These are phyloP conservation scores for Plasmodium vivax DNA, from an alignment of 169 alveolate genomes.

Conservation along the genomic window DNA sequence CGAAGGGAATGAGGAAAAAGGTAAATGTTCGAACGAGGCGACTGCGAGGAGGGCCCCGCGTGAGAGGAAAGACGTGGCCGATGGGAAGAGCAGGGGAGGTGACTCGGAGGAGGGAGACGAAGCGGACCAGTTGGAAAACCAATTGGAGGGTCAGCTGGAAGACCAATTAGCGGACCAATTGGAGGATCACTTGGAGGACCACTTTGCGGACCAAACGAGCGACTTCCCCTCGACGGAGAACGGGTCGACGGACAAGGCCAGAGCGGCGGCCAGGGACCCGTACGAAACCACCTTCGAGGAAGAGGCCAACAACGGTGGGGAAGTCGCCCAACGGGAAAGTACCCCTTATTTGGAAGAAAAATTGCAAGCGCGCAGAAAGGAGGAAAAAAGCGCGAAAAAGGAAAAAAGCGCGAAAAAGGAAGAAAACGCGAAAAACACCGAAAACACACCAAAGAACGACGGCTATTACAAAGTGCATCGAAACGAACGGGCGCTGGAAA, in stretches of 20 bases:
- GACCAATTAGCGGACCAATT: no score
- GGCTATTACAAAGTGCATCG: slow-evolving; percentile 31
- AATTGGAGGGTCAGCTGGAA: no score
- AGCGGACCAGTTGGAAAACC: background rate
- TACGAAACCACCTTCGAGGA: background rate
- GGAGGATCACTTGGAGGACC: background rate
- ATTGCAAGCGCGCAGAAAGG: background rate
- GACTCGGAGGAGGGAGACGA: background rate
- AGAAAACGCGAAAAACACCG: no score
- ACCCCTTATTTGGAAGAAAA: background rate
- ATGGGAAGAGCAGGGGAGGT: background rate
- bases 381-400: no score
- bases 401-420: background rate
- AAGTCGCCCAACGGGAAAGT: background rate
- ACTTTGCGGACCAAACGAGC: slow-evolving; percentile 14
- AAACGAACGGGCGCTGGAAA: slow-evolving; percentile 26
- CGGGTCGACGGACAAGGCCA: slow-evolving; percentile 52
- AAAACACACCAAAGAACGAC: slow-evolving; percentile 19
- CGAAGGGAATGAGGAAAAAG: slow-evolving; percentile 21
- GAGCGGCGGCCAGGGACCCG: background rate
- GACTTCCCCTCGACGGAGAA: slow-evolving; percentile 54
- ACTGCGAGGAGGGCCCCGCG: slow-evolving; percentile 53
- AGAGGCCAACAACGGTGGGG: background rate
- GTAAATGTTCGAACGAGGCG: slow-evolving; percentile 73
- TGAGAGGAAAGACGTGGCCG: slow-evolving; percentile 31